Conservation (phyloP, 495 filamentous ascomycete genomes). For the Penicillium atrosanguineum region DNA sequence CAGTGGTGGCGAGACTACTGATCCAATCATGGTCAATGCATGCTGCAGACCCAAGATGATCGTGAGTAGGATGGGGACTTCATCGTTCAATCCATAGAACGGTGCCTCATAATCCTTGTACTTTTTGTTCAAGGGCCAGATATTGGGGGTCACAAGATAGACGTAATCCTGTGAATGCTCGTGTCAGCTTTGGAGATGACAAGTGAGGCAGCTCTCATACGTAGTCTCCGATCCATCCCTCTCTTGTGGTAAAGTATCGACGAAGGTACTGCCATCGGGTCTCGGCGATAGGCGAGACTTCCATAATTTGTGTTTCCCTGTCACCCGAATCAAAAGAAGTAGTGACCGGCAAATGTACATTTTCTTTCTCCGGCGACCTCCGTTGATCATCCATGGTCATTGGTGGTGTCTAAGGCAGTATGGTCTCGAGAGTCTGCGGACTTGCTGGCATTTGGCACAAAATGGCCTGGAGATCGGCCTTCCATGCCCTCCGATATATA, state of each 20-base stretch:
- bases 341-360: background rate
- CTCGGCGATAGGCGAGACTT: conserved; percentile 16
- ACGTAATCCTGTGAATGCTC: conserved; percentile 56
- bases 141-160: conserved; percentile 68
- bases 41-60: conserved; percentile 67
- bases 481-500: conserved; percentile 11
- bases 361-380: conserved; percentile 10
- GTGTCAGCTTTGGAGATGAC: background rate
- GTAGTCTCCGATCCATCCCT: conserved; percentile 74
- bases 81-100: conserved; percentile 80
- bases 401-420: background rate
- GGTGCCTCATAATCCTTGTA: conserved; percentile 57
- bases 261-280: conserved; percentile 31
- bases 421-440: background rate
- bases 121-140: conserved; percentile 69
- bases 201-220: conserved; percentile 19
- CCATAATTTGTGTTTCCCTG: conserved; percentile 5
- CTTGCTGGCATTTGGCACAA: background rate
- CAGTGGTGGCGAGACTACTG: conserved; percentile 65
- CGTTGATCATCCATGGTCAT: conserved; percentile 10
- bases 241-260: conserved; percentile 48
- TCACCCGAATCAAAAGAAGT: conserved; percentile 10
- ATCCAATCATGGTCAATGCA: conserved; percentile 58
- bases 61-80: conserved; percentile 72
- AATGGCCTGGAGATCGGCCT: background rate